Evolutionary conservation across 257 asterid species (phyloP).

Genomic region (Solanum okadae): DNA sequence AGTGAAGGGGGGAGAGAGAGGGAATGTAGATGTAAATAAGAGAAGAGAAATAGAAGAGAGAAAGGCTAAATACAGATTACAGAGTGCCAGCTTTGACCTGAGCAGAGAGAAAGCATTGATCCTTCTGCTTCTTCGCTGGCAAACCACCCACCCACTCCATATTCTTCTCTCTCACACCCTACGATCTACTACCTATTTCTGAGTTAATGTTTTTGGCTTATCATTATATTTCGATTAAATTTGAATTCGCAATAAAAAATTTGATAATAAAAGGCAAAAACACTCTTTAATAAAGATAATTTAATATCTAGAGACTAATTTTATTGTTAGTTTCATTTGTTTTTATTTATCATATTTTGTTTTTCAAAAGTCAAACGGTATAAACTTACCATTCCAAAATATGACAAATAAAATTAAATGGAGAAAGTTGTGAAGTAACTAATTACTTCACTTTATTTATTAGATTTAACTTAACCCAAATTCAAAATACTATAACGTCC

Average conservation of each 20-base stretch:
- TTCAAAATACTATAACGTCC: not conserved
- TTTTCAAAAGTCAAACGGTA: too few species aligned
- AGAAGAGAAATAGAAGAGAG: conserved; percentile 7
- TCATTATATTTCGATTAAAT: too few species aligned
- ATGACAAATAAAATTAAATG: too few species aligned
- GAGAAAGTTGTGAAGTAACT: not conserved
- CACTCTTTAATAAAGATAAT: too few species aligned
- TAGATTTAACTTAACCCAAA: not conserved
- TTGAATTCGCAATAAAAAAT: fast-evolving
- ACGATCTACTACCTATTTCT: not conserved
- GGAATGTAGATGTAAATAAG: conserved; percentile 6
- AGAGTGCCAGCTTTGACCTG: conserved; percentile 72
- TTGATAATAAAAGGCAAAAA: too few species aligned
- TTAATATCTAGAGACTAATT: too few species aligned
- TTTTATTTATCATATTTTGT: too few species aligned
- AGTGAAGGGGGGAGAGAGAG: not conserved
- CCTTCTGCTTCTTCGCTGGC: conserved; percentile 74
- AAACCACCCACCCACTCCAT: not conserved
- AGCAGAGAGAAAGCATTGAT: conserved; percentile 22
- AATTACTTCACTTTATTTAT: not conserved
- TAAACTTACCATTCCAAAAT: too few species aligned
- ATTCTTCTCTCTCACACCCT: not conserved
- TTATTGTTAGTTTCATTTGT: too few species aligned
- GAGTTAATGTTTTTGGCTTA: not conserved
- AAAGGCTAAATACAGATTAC: conserved; percentile 23